phyloP scores from a whole-genome alignment of 139 green algal genomes.

The Chloropicon primus region DNA sequence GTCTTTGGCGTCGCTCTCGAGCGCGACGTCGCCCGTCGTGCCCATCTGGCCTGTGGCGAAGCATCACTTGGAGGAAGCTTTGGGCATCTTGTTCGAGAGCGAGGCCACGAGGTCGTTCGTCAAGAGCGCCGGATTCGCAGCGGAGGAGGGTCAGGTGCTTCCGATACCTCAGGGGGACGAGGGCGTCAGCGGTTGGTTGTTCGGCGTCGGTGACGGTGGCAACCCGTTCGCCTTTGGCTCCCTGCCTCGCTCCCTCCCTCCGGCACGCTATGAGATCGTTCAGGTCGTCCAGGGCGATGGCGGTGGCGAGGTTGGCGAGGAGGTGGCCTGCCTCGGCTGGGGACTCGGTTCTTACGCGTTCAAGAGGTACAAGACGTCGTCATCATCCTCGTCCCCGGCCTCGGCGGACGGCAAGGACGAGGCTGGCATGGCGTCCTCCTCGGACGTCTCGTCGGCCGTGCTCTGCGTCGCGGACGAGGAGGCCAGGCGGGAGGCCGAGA shows the following conservation, averaged over 20 bases:
- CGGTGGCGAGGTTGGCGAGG: background rate
- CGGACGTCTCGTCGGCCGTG: too few species aligned
- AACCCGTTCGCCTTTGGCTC: background rate
- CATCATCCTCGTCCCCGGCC: too few species aligned
- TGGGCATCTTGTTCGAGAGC: background rate
- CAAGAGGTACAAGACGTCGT: background rate
- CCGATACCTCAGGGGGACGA: background rate
- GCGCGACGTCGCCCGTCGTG: background rate
- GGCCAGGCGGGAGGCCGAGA: background rate
- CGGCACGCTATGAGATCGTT: background rate
- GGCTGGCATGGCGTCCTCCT: too few species aligned
- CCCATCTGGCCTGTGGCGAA: background rate
- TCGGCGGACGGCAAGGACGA: too few species aligned
- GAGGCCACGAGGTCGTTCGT: background rate
- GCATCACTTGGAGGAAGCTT: background rate
- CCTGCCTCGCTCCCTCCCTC: background rate
- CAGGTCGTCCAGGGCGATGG: background rate
- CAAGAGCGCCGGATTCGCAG: background rate
- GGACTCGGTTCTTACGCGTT: background rate
- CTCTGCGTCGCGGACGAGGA: background rate
- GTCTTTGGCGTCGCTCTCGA: background rate
- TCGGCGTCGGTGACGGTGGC: background rate
- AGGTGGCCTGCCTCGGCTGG: background rate
- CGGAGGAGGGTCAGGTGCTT: background rate
- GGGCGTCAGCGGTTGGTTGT: background rate